Percentiles rank a stretch among this genome's conserved stretches.
phyloP scores from a whole-genome alignment of 2,329 filamentous ascomycete species.

The Lachnellula cervina region DNA sequence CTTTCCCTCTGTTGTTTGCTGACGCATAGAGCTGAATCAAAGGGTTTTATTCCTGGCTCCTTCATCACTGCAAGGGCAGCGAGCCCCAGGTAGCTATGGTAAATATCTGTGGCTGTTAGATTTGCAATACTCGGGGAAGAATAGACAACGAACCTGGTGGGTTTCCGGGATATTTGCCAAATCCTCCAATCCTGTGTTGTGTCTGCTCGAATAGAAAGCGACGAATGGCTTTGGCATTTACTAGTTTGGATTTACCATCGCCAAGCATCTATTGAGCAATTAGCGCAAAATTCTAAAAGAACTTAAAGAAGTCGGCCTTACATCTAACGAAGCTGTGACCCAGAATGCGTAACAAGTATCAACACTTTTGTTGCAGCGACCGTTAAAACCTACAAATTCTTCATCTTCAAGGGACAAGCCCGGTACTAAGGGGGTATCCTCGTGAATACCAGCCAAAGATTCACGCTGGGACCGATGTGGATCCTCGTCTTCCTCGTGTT shows the following conservation, averaged over 20 bases:
- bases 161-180: constrained; percentile 65
- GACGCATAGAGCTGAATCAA: constrained; percentile 75
- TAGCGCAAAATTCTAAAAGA: neutral
- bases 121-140: neutral
- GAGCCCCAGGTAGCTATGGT: constrained; percentile 85
- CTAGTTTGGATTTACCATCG: constrained; percentile 43
- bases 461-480: constrained; percentile 10
- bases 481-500: constrained; percentile 14
- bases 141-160: constrained; percentile 52
- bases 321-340: constrained; percentile 63
- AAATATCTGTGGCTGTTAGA: constrained; percentile 53
- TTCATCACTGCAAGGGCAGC: constrained; percentile 71
- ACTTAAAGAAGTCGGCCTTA: constrained; percentile 25
- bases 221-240: constrained; percentile 58
- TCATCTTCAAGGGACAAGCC: constrained; percentile 20
- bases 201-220: constrained; percentile 79
- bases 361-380: constrained; percentile 81
- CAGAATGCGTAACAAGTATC: constrained; percentile 98
- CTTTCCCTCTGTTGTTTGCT: constrained; percentile 54
- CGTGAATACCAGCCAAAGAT: constrained; percentile 13
- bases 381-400: constrained; percentile 71
- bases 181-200: constrained; percentile 79
- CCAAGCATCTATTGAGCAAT: constrained; percentile 48
- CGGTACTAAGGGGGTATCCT: constrained; percentile 26
- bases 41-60: constrained; percentile 61